Percentiles rank a stretch among this genome's conserved stretches.
These are phyloP conservation scores for Hirsutella thompsonii DNA, from an alignment of 2,329 filamentous ascomycete genomes.

Conservation along the genomic window DNA sequence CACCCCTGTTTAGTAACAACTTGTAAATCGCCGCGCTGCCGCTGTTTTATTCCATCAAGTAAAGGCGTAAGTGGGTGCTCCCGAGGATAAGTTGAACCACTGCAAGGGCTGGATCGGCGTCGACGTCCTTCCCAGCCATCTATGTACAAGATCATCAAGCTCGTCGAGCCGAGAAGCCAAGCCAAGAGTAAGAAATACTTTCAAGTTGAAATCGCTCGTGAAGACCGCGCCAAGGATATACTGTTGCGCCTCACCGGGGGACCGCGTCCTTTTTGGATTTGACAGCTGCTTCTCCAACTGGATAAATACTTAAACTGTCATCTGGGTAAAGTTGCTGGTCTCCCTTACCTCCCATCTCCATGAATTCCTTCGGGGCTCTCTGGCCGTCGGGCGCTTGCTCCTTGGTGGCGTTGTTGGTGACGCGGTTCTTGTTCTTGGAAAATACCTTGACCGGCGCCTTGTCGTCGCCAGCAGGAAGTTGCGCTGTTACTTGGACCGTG, in stretches of 20 bases:
- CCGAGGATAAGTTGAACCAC: too few species aligned
- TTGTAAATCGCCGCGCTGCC: too few species aligned
- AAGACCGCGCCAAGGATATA: too few species aligned
- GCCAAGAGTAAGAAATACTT: too few species aligned
- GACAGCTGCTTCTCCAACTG: slow-evolving; percentile 16
- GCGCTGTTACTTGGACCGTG: slow-evolving; percentile 44
- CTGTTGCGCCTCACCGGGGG: slow-evolving; percentile 7
- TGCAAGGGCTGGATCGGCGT: too few species aligned
- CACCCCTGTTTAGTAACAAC: too few species aligned
- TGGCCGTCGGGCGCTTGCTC: slow-evolving; percentile 57
- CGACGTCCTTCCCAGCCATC: neutral
- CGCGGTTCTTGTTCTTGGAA: slow-evolving; percentile 48
- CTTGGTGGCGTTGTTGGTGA: slow-evolving; percentile 26
- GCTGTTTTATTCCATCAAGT: too few species aligned
- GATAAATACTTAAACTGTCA: slow-evolving; percentile 40
- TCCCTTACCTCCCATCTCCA: slow-evolving; percentile 73
- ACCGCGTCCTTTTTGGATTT: slow-evolving; percentile 17
- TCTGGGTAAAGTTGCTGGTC: slow-evolving; percentile 67
- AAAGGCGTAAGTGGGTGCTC: too few species aligned
- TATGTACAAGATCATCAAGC: neutral
- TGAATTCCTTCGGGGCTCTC: slow-evolving; percentile 63
- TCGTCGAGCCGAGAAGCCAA: neutral
- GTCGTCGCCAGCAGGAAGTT: slow-evolving; percentile 41
- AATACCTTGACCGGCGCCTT: slow-evolving; percentile 59
- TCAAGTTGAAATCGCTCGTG: too few species aligned